A percentile compares a stretch with the other conserved stretches of the same genome.
Conservation (phyloP, 148 eudicot species). For the Salicornia ramosissima region DNA sequence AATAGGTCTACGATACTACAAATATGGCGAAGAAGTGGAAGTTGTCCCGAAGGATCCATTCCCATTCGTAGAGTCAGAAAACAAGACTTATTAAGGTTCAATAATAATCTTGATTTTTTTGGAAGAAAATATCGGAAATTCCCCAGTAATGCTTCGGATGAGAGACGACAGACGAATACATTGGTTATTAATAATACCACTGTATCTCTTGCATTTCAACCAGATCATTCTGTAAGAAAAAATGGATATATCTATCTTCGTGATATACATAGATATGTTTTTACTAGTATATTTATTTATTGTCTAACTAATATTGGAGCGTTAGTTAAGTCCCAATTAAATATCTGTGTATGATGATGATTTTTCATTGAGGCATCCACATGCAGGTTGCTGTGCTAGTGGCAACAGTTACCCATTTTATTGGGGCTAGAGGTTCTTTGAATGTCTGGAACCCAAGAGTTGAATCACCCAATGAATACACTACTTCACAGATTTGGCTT, state of each 20-base stretch:
- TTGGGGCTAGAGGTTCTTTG: conserved; percentile 45
- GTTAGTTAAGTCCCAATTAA: too few species aligned
- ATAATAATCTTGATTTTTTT: conserved; percentile 21
- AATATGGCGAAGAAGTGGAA: conserved; percentile 52
- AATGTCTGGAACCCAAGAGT: conserved; percentile 49
- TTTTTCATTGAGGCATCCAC: neutral
- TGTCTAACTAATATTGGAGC: too few species aligned
- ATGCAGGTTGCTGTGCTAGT: conserved; percentile 41
- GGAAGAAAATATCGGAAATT: conserved; percentile 29
- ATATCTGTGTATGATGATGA: neutral
- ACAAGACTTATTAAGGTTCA: conserved; percentile 22
- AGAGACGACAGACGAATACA: conserved; percentile 5
- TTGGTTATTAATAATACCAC: conserved; percentile 18
- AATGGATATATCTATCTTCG: too few species aligned
- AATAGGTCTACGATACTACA: conserved; percentile 26
- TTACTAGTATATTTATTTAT: too few species aligned
- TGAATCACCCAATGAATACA: conserved; percentile 48
- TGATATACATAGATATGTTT: too few species aligned
- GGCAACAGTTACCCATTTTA: conserved; percentile 32
- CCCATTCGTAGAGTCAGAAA: conserved; percentile 47
- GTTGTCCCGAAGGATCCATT: conserved; percentile 58
- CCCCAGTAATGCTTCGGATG: neutral
- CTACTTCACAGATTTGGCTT: conserved; percentile 49
- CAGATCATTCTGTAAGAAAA: conserved; percentile 40
- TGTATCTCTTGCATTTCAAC: conserved; percentile 16